Conservation (phyloP, 768 basidiomycete genomes). For the Boletus rubroflammeus region DNA sequence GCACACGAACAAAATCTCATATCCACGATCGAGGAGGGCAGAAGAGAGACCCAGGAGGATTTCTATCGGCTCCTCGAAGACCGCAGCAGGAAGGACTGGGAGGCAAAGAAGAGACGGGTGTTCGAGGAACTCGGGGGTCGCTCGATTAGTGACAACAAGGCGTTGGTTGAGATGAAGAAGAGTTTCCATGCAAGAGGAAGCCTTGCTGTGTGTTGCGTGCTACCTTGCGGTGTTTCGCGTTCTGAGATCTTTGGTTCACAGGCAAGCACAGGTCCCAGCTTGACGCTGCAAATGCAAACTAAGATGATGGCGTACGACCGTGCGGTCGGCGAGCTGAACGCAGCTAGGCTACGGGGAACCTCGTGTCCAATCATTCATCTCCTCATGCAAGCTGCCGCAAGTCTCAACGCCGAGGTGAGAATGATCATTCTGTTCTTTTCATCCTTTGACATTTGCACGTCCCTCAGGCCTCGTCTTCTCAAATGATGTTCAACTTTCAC, state of each 20-base stretch:
- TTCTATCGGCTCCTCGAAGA: slow-evolving; percentile 82
- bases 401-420: slow-evolving; percentile 54
- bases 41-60: slow-evolving; percentile 78
- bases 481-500: slow-evolving; percentile 68
- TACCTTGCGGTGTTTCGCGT: not conserved
- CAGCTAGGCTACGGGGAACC: slow-evolving; percentile 62
- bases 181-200: slow-evolving; percentile 55
- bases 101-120: slow-evolving; percentile 82
- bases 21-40: slow-evolving; percentile 87
- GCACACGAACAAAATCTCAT: slow-evolving; percentile 94
- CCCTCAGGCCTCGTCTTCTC: slow-evolving; percentile 46
- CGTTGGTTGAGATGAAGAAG: slow-evolving; percentile 58
- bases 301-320: slow-evolving; percentile 97
- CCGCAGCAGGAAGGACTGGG: slow-evolving; percentile 78
- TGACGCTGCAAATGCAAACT: slow-evolving; percentile 78
- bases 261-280: slow-evolving; percentile 48
- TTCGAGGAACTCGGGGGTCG: slow-evolving; percentile 86
- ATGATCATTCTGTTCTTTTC: not conserved
- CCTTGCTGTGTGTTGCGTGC: slow-evolving; percentile 43
- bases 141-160: slow-evolving; percentile 50
- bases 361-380: slow-evolving; percentile 76
- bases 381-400: slow-evolving; percentile 61
- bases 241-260: slow-evolving; percentile 18
- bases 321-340: slow-evolving; percentile 74
- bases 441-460: slow-evolving; percentile 3